Conservation (phyloP, 805 yeast genomes). For the Metschnikowia corniflorae region DNA sequence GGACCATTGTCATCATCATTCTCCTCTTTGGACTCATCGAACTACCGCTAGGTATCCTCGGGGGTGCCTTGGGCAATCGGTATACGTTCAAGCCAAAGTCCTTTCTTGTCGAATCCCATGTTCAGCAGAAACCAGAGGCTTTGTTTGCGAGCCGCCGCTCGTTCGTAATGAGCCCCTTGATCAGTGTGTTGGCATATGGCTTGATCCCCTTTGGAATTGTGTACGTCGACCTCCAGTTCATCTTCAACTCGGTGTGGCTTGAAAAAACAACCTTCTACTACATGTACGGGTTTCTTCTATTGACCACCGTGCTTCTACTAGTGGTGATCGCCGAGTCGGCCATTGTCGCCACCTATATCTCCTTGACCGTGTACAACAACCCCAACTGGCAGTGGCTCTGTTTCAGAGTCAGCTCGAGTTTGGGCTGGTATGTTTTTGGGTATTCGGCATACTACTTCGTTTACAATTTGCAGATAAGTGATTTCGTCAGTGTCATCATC, state of each 20-base stretch:
- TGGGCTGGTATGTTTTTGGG: conserved; percentile 65
- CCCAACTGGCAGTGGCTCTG: conserved; percentile 83
- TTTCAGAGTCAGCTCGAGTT: conserved; percentile 63
- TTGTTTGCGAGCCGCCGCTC: conserved; percentile 13
- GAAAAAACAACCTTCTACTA: conserved; percentile 76
- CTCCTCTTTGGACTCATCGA: conserved; percentile 60
- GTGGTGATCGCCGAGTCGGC: conserved; percentile 70
- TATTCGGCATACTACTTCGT: conserved; percentile 68
- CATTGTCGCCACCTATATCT: conserved; percentile 62
- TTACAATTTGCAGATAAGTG: conserved; percentile 56
- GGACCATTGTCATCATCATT: conserved; percentile 62
- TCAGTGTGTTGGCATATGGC: conserved; percentile 53
- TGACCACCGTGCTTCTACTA: conserved; percentile 55
- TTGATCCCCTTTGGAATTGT: conserved; percentile 74
- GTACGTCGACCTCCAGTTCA: conserved; percentile 71
- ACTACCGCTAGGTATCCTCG: conserved; percentile 69
- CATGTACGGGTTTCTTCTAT: conserved; percentile 72
- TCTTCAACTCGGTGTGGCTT: conserved; percentile 75
- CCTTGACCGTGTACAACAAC: conserved; percentile 51
- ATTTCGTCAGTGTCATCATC: conserved; percentile 61
- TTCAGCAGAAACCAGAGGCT: conserved; percentile 1
- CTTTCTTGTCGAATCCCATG: conserved; percentile 15
- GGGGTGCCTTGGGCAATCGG: conserved; percentile 55
- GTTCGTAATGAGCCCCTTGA: conserved; percentile 22
- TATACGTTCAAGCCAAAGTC: conserved; percentile 23